Percentiles rank a stretch among this genome's conserved stretches.
Evolutionary conservation across 75 land plant species (phyloP).

Genomic region (Pseudotsuga menziesii): DNA sequence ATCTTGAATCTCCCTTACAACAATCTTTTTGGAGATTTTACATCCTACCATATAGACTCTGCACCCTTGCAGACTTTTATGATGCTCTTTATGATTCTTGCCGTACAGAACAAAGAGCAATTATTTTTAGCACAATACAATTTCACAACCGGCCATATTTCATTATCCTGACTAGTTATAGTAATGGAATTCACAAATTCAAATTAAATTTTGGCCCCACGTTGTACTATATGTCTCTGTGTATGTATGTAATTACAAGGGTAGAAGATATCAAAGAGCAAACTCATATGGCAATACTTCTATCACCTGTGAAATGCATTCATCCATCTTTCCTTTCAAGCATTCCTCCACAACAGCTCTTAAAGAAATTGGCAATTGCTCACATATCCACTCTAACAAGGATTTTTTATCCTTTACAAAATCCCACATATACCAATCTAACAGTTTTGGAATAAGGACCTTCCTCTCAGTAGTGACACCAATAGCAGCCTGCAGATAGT

Average conservation of each 20-base stretch:
- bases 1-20: not conserved
- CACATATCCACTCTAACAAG: slow-evolving; percentile 80
- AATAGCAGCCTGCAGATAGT: slow-evolving; percentile 81
- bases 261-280: slow-evolving; percentile 70
- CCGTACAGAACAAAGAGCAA: not conserved
- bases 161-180: not conserved
- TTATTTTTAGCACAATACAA: slow-evolving; percentile 6
- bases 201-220: not conserved
- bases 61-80: not conserved
- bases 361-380: slow-evolving; percentile 64
- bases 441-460: slow-evolving; percentile 73
- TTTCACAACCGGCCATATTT: not conserved
- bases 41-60: not conserved
- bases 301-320: slow-evolving; percentile 23
- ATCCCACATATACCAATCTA: slow-evolving; percentile 91
- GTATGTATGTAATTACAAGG: slow-evolving; percentile 13
- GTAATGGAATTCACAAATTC: not conserved
- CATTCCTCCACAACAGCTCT: slow-evolving; percentile 54
- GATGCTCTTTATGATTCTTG: not conserved
- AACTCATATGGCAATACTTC: slow-evolving; percentile 83
- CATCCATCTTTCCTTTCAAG: slow-evolving; percentile 41
- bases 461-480: slow-evolving; percentile 51
- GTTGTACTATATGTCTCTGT: not conserved
- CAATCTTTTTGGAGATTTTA: not conserved
- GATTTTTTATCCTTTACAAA: slow-evolving; percentile 91